A percentile compares a stretch with the other conserved stretches of the same genome.
Conservation (phyloP, 2,329 filamentous ascomycete genomes). For the Fusarium devonianum region DNA sequence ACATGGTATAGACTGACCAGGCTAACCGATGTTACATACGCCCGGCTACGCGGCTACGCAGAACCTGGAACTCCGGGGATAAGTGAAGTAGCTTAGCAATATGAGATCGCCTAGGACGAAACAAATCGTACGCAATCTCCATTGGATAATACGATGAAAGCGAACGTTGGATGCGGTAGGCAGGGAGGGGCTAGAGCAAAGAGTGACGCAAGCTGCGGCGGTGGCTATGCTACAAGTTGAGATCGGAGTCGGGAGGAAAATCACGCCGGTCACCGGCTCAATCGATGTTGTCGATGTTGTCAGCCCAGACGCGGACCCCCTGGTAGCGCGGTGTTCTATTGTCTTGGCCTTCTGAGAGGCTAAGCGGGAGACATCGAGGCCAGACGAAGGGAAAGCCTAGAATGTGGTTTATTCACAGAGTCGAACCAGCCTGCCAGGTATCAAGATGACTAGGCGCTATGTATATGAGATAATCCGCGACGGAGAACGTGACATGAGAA, state of each 20-base stretch:
- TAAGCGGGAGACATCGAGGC: neutral
- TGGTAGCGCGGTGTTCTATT: neutral
- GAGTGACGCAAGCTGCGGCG: neutral
- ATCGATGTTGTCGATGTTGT: neutral
- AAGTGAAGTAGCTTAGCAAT: too few species aligned
- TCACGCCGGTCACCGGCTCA: neutral
- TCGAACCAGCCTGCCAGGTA: too few species aligned
- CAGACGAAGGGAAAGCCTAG: neutral
- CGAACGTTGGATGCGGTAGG: neutral
- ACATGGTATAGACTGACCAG: too few species aligned
- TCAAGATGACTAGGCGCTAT: too few species aligned
- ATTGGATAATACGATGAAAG: neutral
- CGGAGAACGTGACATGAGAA: too few species aligned
- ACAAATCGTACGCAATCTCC: neutral
- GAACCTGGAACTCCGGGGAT: too few species aligned
- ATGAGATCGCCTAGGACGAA: neutral
- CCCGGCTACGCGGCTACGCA: too few species aligned
- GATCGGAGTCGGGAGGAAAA: slow-evolving; percentile 4
- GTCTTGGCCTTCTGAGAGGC: neutral
- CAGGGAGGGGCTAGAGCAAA: neutral
- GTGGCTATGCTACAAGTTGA: slow-evolving; percentile 5
- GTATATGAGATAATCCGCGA: too few species aligned
- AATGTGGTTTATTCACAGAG: too few species aligned
- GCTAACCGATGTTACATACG: too few species aligned
- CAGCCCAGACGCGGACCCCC: slow-evolving; percentile 5